Evolutionary conservation across 441 rosid species (phyloP).

Genomic region (Cnidoscolus chayamansa): DNA sequence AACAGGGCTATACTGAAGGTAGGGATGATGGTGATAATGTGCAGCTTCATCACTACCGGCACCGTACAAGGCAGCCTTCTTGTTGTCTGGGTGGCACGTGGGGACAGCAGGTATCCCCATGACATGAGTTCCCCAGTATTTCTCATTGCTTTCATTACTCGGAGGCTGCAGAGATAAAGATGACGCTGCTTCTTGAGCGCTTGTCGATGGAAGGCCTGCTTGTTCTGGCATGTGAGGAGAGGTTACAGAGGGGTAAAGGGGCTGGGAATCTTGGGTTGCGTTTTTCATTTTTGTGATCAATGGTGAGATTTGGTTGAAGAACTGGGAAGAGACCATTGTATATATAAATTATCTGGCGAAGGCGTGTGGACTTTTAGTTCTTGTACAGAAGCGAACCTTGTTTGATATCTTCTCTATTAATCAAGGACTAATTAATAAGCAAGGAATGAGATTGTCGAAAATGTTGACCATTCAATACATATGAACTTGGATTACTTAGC

Average conservation of each 20-base stretch:
- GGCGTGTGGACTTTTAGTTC: slow-evolving; percentile 1
- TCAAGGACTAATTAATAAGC: too few species aligned
- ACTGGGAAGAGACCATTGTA: not conserved
- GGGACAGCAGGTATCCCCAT: slow-evolving; percentile 74
- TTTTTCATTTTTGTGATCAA: not conserved
- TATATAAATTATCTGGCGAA: not conserved
- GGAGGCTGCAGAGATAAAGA: slow-evolving; percentile 16
- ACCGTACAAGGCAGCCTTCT: slow-evolving; percentile 57
- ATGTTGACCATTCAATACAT: too few species aligned
- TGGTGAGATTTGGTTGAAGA: not conserved
- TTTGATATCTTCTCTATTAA: too few species aligned
- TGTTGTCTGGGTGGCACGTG: slow-evolving; percentile 62
- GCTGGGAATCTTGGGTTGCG: slow-evolving; percentile 7
- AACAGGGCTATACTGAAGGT: slow-evolving; percentile 40
- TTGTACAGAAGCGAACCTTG: not conserved
- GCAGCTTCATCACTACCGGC: slow-evolving; percentile 33
- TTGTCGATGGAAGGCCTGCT: slow-evolving; percentile 19
- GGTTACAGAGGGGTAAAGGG: slow-evolving; percentile 15
- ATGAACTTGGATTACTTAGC: too few species aligned
- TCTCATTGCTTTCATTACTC: slow-evolving; percentile 24
- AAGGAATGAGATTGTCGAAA: too few species aligned
- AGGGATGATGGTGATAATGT: slow-evolving; percentile 37
- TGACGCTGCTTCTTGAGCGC: not conserved
- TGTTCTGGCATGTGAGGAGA: not conserved
- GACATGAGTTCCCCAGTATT: slow-evolving; percentile 56